phyloP scores from a whole-genome alignment of 805 yeast genomes.

The Metschnikowia corniflorae region DNA sequence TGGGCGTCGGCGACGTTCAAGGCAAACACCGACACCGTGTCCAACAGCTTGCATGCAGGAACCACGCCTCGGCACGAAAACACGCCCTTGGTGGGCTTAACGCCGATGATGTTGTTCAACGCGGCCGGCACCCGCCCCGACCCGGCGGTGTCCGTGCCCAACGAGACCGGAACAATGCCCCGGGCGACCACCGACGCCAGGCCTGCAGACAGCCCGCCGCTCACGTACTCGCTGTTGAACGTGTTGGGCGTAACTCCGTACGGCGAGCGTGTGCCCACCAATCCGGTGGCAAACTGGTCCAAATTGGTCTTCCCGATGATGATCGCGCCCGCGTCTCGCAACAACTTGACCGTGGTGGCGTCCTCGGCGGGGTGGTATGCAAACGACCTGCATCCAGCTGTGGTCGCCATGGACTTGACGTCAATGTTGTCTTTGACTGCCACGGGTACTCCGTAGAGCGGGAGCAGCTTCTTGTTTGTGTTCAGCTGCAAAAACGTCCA shows the following conservation, averaged over 20 bases:
- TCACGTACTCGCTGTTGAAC: slow-evolving; percentile 71
- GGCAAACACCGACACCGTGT: slow-evolving; percentile 86
- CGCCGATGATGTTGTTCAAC: slow-evolving; percentile 83
- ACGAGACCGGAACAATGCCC: slow-evolving; percentile 82
- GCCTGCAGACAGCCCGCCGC: slow-evolving; percentile 96
- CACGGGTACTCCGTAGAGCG: slow-evolving; percentile 90
- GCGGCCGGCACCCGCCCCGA: slow-evolving; percentile 98
- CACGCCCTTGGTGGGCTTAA: slow-evolving; percentile 88
- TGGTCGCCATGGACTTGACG: slow-evolving; percentile 74
- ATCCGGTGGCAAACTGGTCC: slow-evolving; percentile 97
- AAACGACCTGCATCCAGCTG: slow-evolving; percentile 93
- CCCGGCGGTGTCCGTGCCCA: slow-evolving; percentile 98
- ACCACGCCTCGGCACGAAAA: slow-evolving; percentile 90
- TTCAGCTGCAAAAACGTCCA: slow-evolving; percentile 72
- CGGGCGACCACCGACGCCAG: slow-evolving; percentile 89
- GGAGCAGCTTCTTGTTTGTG: slow-evolving; percentile 49
- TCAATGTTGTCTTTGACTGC: slow-evolving; percentile 96
- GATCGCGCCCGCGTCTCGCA: slow-evolving; percentile 88
- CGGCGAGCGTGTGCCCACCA: slow-evolving; percentile 93
- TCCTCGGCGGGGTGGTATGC: slow-evolving; percentile 66
- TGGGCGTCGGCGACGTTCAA: slow-evolving; percentile 82
- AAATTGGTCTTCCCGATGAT: slow-evolving; percentile 90
- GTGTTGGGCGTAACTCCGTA: slow-evolving; percentile 86
- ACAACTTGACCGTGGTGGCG: slow-evolving; percentile 67
- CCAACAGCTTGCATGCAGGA: slow-evolving; percentile 94